Evolutionary conservation across 495 filamentous ascomycete species (phyloP).

Genomic region (Hyaloscypha bicolor): DNA sequence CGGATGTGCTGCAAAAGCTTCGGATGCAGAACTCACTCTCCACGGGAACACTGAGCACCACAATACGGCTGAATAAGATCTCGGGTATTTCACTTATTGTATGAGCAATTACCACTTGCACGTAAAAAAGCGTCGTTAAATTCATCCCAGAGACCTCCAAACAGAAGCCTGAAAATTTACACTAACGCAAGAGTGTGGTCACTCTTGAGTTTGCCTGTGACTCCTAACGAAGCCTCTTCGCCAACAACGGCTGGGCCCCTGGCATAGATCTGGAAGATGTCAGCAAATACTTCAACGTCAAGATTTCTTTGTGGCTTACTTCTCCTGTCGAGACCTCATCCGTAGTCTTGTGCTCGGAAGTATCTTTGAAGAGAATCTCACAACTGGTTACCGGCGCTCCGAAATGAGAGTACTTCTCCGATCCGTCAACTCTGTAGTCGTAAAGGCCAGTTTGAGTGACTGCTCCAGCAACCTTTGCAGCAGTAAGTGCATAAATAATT

Average conservation of each 20-base stretch:
- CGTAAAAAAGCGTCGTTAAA: background rate
- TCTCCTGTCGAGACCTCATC: slow-evolving; percentile 64
- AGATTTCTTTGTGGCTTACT: slow-evolving; percentile 45
- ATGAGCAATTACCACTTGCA: background rate
- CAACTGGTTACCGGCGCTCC: slow-evolving; percentile 78
- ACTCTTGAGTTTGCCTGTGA: slow-evolving; percentile 54
- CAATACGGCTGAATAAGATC: background rate
- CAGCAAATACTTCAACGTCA: slow-evolving; percentile 16
- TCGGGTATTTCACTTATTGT: background rate
- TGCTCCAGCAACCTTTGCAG: slow-evolving; percentile 80
- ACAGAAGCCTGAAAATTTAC: background rate
- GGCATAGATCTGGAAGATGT: slow-evolving; percentile 56
- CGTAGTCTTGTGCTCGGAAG: slow-evolving; percentile 55
- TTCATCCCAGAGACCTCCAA: background rate
- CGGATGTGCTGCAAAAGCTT: too few species aligned
- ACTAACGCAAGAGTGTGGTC: slow-evolving; percentile 56
- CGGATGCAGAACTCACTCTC: too few species aligned
- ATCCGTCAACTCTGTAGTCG: slow-evolving; percentile 70
- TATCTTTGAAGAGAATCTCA: slow-evolving; percentile 73
- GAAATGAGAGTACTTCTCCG: slow-evolving; percentile 65
- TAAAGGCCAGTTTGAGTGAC: slow-evolving; percentile 81
- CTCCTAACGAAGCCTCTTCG: slow-evolving; percentile 58
- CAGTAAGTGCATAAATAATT: slow-evolving; percentile 83
- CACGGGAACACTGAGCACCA: background rate
- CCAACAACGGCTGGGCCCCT: slow-evolving; percentile 69